A percentile compares a stretch with the other conserved stretches of the same genome.
Conservation (phyloP, 2,329 filamentous ascomycete genomes). For the Chrysosporium queenslandicum region DNA sequence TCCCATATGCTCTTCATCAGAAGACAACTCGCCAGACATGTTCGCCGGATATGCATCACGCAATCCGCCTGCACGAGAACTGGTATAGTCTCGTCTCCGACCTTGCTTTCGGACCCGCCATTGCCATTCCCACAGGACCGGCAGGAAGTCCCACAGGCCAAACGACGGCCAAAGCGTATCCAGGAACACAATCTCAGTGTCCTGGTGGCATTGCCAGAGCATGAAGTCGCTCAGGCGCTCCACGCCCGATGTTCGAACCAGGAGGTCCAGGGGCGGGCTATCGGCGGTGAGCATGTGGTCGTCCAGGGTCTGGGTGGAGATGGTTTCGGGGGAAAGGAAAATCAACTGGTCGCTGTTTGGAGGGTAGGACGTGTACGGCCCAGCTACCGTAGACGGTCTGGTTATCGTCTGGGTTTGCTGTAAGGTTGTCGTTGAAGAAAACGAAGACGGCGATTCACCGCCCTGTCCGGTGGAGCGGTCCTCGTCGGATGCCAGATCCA, state of each 20-base stretch:
- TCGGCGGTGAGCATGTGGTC: conserved; percentile 80
- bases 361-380: conserved; percentile 17
- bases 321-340: conserved; percentile 72
- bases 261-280: conserved; percentile 78
- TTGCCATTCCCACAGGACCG: conserved; percentile 85
- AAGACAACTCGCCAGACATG: conserved; percentile 1
- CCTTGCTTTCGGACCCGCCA: conserved; percentile 48
- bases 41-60: background rate
- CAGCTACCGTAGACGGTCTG: conserved; percentile 16
- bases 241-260: conserved; percentile 87
- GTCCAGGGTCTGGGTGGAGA: conserved; percentile 71
- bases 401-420: conserved; percentile 29
- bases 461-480: conserved; percentile 16
- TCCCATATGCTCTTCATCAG: conserved; percentile 6
- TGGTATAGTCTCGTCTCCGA: background rate
- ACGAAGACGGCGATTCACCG: conserved; percentile 28
- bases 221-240: conserved; percentile 92
- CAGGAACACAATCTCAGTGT: conserved; percentile 86
- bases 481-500: conserved; percentile 14
- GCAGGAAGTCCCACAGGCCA: conserved; percentile 84
- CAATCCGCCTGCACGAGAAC: background rate
- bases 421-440: conserved; percentile 43
- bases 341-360: conserved; percentile 24
- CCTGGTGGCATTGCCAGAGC: conserved; percentile 94
- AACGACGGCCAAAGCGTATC: conserved; percentile 94